phyloP scores from a whole-genome alignment of 805 yeast species.

The Citeromyces nyonsensis region DNA sequence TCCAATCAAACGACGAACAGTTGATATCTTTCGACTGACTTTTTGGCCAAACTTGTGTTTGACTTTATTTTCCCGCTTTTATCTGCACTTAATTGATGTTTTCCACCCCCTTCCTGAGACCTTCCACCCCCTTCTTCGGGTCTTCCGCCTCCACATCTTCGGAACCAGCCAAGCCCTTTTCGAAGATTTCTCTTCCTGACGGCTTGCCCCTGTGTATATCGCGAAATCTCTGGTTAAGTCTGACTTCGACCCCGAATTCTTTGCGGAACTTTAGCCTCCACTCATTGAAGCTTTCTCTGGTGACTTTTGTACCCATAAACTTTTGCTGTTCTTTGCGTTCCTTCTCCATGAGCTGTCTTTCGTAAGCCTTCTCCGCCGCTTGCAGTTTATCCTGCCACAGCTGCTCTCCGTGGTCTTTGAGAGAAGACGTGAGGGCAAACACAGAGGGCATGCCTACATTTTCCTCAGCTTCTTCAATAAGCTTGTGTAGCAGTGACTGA shows the following conservation, averaged over 20 bases:
- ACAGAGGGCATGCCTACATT: constrained; percentile 87
- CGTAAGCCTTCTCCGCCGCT: constrained; percentile 37
- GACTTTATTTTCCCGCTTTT: not conserved
- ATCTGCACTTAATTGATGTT: not conserved
- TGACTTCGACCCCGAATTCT: constrained; percentile 57
- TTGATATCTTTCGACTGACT: not conserved
- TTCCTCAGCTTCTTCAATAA: constrained; percentile 51
- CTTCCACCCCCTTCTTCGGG: constrained; percentile 2
- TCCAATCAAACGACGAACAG: no score
- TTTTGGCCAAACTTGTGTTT: no score
- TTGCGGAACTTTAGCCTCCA: constrained; percentile 67
- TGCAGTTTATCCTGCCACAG: constrained; percentile 44
- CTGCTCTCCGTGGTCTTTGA: constrained; percentile 73
- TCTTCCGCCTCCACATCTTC: constrained; percentile 33
- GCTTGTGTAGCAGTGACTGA: constrained; percentile 18
- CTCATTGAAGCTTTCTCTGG: constrained; percentile 48
- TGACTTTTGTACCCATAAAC: constrained; percentile 83
- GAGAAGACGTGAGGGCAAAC: constrained; percentile 59
- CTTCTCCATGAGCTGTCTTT: constrained; percentile 38
- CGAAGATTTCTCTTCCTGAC: constrained; percentile 84
- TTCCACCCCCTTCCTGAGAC: not conserved
- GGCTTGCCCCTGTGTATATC: constrained; percentile 60
- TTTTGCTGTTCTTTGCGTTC: constrained; percentile 82
- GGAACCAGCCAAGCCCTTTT: constrained; percentile 67
- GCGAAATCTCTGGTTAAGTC: constrained; percentile 32